phyloP scores from a whole-genome alignment of 169 alveolate genomes.

The Eimeria acervulina region DNA sequence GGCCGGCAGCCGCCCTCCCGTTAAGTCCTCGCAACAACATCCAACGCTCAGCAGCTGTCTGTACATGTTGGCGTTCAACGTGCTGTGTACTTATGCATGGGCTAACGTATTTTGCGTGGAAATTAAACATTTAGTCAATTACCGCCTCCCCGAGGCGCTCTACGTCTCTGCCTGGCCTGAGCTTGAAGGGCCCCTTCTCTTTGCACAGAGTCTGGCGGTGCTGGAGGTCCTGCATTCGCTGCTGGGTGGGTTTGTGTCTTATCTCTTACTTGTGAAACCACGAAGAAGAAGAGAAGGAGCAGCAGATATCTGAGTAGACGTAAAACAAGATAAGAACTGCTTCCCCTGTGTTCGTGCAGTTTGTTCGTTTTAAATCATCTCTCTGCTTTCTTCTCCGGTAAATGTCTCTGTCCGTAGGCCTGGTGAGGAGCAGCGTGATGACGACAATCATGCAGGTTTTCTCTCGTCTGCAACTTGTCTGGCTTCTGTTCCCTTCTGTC shows the following conservation, averaged over 20 bases:
- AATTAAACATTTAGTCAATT: neutral
- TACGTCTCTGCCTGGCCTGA: conserved; percentile 44
- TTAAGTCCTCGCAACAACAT: neutral
- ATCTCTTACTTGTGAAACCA: too few relatives aligned
- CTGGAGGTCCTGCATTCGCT: conserved; percentile 69
- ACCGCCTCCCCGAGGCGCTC: conserved; percentile 9
- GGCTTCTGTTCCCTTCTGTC: conserved; percentile 63
- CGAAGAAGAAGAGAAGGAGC: too few relatives aligned
- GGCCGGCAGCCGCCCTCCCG: neutral
- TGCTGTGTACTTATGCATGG: conserved; percentile 66
- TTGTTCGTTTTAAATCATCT: too few relatives aligned
- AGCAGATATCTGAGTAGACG: too few relatives aligned
- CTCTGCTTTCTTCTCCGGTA: too few relatives aligned
- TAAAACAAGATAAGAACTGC: too few relatives aligned
- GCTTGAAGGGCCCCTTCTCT: conserved; percentile 53
- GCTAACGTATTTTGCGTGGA: conserved; percentile 44
- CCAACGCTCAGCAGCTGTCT: neutral
- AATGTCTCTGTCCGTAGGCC: conserved; percentile 8
- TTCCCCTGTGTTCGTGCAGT: too few relatives aligned
- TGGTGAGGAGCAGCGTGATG: conserved; percentile 59
- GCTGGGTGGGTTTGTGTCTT: neutral
- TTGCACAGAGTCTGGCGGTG: conserved; percentile 74
- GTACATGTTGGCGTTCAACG: conserved; percentile 55
- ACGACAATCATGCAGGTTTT: conserved; percentile 79
- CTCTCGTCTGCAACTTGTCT: conserved; percentile 74